phyloP scores from a whole-genome alignment of 2,329 filamentous ascomycete species.

The Cladosporium sp. region DNA sequence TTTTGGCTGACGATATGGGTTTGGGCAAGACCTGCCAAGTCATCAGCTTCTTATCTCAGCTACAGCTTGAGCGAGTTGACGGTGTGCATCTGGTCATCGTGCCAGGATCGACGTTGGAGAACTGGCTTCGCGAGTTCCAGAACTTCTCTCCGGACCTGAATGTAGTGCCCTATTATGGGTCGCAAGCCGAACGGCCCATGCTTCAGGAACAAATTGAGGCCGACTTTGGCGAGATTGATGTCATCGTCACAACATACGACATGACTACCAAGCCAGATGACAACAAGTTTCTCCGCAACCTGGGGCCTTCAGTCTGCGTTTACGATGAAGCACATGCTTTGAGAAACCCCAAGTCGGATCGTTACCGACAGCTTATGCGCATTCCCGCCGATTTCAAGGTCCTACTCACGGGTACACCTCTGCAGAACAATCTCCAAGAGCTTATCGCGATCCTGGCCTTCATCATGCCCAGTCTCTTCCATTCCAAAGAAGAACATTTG shows the following conservation, averaged over 20 bases:
- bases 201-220: slow-evolving; percentile 65
- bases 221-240: slow-evolving; percentile 61
- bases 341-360: slow-evolving; percentile 79
- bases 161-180: slow-evolving; percentile 70
- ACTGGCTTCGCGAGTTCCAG: slow-evolving; percentile 88
- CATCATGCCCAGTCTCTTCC: slow-evolving; percentile 82
- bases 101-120: slow-evolving; percentile 88
- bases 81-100: slow-evolving; percentile 84
- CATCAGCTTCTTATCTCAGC: slow-evolving; percentile 81
- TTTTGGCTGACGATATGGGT: slow-evolving; percentile 96
- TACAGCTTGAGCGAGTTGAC: slow-evolving; percentile 64
- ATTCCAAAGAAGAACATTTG: slow-evolving; percentile 71
- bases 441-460: slow-evolving; percentile 89
- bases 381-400: slow-evolving; percentile 81
- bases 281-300: slow-evolving; percentile 56
- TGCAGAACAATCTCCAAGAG: slow-evolving; percentile 93
- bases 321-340: slow-evolving; percentile 94
- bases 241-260: slow-evolving; percentile 69
- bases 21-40: slow-evolving; percentile 94
- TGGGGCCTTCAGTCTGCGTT: slow-evolving; percentile 59
- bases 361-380: slow-evolving; percentile 73
- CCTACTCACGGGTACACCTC: slow-evolving; percentile 81
- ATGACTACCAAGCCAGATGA: slow-evolving; percentile 59
- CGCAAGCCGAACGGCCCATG: slow-evolving; percentile 61
- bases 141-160: slow-evolving; percentile 75